Evolutionary conservation across 306 rosid species (phyloP).

Genomic region (Trichosanthes cucumerina): DNA sequence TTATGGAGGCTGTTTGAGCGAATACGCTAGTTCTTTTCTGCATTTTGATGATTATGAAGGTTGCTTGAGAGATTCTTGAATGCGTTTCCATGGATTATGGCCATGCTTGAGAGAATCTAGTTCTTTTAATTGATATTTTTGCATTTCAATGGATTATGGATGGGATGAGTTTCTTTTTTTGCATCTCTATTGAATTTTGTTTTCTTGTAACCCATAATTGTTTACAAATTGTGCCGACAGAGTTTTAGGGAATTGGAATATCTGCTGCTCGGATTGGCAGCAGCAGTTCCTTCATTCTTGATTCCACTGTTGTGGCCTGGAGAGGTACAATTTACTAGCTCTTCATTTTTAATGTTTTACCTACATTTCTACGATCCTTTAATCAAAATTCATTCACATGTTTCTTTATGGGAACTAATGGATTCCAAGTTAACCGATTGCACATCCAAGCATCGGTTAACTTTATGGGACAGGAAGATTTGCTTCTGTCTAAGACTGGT

Average conservation of each 20-base stretch:
- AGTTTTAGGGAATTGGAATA: constrained; percentile 81
- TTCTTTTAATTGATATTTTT: too few species aligned
- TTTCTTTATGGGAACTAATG: not conserved
- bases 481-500: not conserved
- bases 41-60: too few species aligned
- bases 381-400: not conserved
- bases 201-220: too few species aligned
- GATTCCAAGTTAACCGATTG: not conserved
- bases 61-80: too few species aligned
- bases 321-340: constrained; percentile 32
- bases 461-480: not conserved
- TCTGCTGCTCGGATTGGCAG: constrained; percentile 66
- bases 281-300: constrained; percentile 79
- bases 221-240: too few species aligned
- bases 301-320: constrained; percentile 71
- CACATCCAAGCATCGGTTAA: not conserved
- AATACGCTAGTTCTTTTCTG: too few species aligned
- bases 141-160: too few species aligned
- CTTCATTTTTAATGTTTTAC: not conserved
- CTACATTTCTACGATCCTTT: not conserved
- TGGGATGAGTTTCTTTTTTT: too few species aligned
- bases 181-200: too few species aligned
- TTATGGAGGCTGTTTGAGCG: too few species aligned
- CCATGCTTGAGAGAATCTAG: not conserved
- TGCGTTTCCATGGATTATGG: too few species aligned